Conservation (phyloP, 2,329 filamentous ascomycete genomes). For the Waltergamsia citrina region DNA sequence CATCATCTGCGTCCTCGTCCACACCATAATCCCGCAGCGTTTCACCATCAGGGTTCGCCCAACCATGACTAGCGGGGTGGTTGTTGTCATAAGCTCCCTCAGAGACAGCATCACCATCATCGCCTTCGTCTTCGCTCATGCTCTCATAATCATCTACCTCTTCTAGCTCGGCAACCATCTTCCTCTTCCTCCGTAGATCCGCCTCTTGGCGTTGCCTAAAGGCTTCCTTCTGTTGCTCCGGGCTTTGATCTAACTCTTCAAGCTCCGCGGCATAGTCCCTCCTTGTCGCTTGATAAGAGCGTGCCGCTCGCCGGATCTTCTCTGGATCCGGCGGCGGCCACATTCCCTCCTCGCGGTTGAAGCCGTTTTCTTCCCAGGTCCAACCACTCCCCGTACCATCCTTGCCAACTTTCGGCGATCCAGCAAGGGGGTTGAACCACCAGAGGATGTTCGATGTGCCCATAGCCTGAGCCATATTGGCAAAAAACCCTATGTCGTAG, state of each 20-base stretch:
- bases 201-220: constrained; percentile 39
- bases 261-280: constrained; percentile 23
- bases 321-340: constrained; percentile 59
- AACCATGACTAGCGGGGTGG: no score
- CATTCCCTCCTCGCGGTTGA: constrained; percentile 53
- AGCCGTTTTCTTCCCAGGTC: constrained; percentile 66
- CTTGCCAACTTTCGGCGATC: constrained; percentile 31
- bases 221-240: constrained; percentile 36
- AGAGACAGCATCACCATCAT: constrained; percentile 19
- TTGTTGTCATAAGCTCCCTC: constrained; percentile 24
- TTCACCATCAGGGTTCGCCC: constrained; percentile 71
- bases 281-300: constrained; percentile 27
- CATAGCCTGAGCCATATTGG: constrained; percentile 69
- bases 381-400: constrained; percentile 36
- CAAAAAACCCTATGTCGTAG: constrained; percentile 69
- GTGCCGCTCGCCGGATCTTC: constrained; percentile 36
- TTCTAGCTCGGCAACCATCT: constrained; percentile 39
- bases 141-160: constrained; percentile 40
- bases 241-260: constrained; percentile 11
- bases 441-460: constrained; percentile 53
- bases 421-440: constrained; percentile 63
- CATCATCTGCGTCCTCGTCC: constrained; percentile 59
- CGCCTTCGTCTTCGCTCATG: constrained; percentile 20
- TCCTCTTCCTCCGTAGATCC: constrained; percentile 30
- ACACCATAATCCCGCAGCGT: constrained; percentile 68